Conservation (phyloP, 2,329 filamentous ascomycete genomes). For the Emergomyces pasteurianus region DNA sequence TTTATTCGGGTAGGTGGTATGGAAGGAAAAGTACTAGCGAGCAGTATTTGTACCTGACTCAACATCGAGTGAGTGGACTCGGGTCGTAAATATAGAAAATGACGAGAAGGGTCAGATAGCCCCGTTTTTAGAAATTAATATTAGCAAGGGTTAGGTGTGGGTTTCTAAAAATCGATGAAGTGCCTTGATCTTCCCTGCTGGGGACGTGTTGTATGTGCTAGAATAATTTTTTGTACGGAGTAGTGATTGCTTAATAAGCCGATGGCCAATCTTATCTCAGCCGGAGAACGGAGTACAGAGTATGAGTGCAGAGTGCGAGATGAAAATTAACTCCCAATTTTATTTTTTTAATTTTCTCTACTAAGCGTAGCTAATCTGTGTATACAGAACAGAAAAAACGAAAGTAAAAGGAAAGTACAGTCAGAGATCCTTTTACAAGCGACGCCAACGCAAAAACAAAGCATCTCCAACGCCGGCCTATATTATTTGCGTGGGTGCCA, state of each 20-base stretch:
- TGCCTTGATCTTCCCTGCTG: background rate
- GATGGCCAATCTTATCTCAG: background rate
- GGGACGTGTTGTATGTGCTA: no score
- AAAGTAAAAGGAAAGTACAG: background rate
- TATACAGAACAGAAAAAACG: constrained; percentile 6
- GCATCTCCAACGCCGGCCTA: constrained; percentile 16
- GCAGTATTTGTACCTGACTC: background rate
- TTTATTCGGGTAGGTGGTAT: background rate
- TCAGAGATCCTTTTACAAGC: background rate
- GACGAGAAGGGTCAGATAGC: background rate
- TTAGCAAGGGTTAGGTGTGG: background rate
- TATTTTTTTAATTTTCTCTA: constrained; percentile 4
- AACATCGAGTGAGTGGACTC: background rate
- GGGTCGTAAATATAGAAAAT: background rate
- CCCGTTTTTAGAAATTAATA: background rate
- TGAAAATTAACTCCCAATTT: background rate
- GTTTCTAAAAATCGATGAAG: no score
- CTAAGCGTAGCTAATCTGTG: constrained; percentile 6
- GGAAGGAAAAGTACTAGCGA: background rate
- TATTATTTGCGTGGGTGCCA: constrained; percentile 14
- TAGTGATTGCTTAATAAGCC: background rate
- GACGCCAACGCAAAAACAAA: background rate
- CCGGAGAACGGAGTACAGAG: no score
- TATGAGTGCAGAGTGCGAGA: no score
- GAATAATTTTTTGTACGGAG: no score